Evolutionary conservation across 306 rosid genomes (phyloP), one percentile per base, ranked within the genome.

Genomic region (Sicyos edulis): DNA sequence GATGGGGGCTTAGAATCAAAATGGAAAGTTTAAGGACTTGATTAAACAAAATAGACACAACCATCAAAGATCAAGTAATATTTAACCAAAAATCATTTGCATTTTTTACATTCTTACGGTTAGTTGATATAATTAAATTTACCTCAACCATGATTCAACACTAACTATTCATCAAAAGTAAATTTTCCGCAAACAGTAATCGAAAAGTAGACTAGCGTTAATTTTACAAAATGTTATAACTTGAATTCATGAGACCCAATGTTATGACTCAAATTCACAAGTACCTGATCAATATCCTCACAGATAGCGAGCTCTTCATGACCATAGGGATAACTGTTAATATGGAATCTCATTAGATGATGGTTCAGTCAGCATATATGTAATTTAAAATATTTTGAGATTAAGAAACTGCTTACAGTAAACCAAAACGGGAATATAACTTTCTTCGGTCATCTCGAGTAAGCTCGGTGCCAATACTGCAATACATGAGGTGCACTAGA

Each of bases 221-320:
- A 47, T 62, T 17, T 34, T 34, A 34, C 15, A 37, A 19, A 19
- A 44, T 19, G 54, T 51, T 24, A 70, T 40, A 58, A 77, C 9
- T 61, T 34, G 49, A 74, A 76, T 61, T 65, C 65, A 20, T 45
- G 71, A 52, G 82, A 7, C 21, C 8, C 22, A 70, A 17, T 11
- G 12, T 40, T 40, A 72, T 22, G 63, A 76, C n/a, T 61, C 54
- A 69, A 75, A 76, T 58, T 66, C 60, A 7, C 14, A 42, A 55
- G 82, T 77, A 93, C 99, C 95, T 93, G 99, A 81, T 93, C 99
- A 77, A 93, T 85, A 78, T 93, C 97, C 83, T 93, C 99, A 77
- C 91, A 88, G 68, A 91, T 81, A 77, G 95, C 92, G 55, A 93
- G 99, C 76, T 93, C 97, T 85, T 93, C 97, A 22, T 93, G 99